Percentiles rank a stretch among this genome's conserved stretches.
These are phyloP conservation scores for Sphaerulina vaccinii DNA, from an alignment of 2,329 filamentous ascomycete species.

Conservation along the genomic window DNA sequence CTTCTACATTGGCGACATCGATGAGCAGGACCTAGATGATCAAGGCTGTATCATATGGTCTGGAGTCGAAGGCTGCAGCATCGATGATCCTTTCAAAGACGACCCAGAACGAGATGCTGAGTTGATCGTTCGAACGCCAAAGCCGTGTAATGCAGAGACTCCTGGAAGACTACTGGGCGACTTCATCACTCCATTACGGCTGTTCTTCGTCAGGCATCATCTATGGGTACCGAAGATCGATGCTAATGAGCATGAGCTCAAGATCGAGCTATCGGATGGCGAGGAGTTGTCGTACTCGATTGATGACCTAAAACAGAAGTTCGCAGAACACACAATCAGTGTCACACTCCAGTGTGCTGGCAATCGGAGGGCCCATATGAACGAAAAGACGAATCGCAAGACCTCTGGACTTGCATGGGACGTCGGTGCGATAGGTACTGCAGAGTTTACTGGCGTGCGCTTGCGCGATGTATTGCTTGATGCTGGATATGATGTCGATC, in stretches of 20 bases:
- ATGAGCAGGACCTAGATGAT: constrained; percentile 58
- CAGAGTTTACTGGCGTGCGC: constrained; percentile 58
- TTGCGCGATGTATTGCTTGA: constrained; percentile 58
- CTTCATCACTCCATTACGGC: constrained; percentile 56
- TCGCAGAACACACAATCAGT: constrained; percentile 53
- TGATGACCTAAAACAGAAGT: constrained; percentile 54
- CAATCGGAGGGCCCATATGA: constrained; percentile 57
- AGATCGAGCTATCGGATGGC: constrained; percentile 58
- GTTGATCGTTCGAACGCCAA: constrained; percentile 53
- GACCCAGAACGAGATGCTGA: constrained; percentile 55
- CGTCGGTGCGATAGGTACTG: constrained; percentile 60
- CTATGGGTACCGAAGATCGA: constrained; percentile 60
- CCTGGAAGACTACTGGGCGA: constrained; percentile 50
- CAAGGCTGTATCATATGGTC: constrained; percentile 44
- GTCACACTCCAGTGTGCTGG: constrained; percentile 61
- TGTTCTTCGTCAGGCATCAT: constrained; percentile 63
- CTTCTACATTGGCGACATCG: constrained; percentile 62
- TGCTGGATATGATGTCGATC: constrained; percentile 49
- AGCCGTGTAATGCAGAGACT: constrained; percentile 63
- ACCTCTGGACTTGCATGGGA: constrained; percentile 62
- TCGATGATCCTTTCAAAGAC: constrained; percentile 61
- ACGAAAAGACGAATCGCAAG: constrained; percentile 42
- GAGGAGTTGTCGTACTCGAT: constrained; percentile 55
- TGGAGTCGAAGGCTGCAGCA: constrained; percentile 37
- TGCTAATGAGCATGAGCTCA: constrained; percentile 49